Conservation (phyloP, 768 basidiomycete species). For the Mycena crocata region DNA sequence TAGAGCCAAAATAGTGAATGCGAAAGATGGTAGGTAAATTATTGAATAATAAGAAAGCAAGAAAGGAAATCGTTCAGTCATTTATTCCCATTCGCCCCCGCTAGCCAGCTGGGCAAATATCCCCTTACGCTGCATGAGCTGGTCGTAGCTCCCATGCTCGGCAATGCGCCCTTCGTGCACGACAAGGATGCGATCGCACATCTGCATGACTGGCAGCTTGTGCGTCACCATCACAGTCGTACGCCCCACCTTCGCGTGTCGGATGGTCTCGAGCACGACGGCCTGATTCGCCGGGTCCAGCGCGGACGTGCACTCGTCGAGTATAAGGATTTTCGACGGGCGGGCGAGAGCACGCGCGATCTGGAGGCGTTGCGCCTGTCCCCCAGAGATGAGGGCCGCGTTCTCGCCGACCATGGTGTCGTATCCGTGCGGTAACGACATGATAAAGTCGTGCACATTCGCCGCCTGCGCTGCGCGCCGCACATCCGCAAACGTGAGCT, state of each 20-base stretch:
- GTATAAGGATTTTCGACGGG: slow-evolving; percentile 69
- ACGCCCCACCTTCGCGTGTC: slow-evolving; percentile 65
- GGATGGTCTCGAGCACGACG: slow-evolving; percentile 75
- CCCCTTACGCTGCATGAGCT: slow-evolving; percentile 65
- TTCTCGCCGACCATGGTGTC: slow-evolving; percentile 86
- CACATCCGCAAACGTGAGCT: slow-evolving; percentile 63
- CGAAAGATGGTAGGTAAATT: slow-evolving; percentile 31
- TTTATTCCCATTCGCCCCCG: slow-evolving; percentile 68
- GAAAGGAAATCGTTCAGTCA: neutral
- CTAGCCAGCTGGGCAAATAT: slow-evolving; percentile 71
- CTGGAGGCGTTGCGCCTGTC: slow-evolving; percentile 82
- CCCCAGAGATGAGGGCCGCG: slow-evolving; percentile 80
- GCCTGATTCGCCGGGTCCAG: slow-evolving; percentile 78
- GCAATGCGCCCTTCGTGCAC: slow-evolving; percentile 70
- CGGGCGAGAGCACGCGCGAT: slow-evolving; percentile 83
- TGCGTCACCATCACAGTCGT: slow-evolving; percentile 87
- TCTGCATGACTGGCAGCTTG: slow-evolving; percentile 79
- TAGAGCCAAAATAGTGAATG: slow-evolving; percentile 27
- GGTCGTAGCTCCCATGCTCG: slow-evolving; percentile 72
- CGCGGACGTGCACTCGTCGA: slow-evolving; percentile 86
- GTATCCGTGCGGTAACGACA: slow-evolving; percentile 77
- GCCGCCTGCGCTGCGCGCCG: slow-evolving; percentile 74
- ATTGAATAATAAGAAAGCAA: slow-evolving; percentile 26
- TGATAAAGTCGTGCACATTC: slow-evolving; percentile 82
- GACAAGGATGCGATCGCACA: slow-evolving; percentile 81